Percentiles rank a stretch among this genome's conserved stretches.
phyloP scores from a whole-genome alignment of 2,329 filamentous ascomycete species.

The Nectriaceae sp. region DNA sequence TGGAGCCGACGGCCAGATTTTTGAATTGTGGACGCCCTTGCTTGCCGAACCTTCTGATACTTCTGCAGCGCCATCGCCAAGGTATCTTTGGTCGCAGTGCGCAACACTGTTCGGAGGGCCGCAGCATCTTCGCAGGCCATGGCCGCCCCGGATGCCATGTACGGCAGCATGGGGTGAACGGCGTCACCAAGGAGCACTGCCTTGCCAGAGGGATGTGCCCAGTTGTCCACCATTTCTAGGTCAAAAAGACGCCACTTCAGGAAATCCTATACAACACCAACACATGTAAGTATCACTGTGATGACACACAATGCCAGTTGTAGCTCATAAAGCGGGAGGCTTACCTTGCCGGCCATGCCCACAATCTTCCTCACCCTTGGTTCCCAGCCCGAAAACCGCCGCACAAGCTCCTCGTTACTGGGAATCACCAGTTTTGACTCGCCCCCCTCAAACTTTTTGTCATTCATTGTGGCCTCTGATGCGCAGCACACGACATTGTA shows the following conservation, averaged over 20 bases:
- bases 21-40: slow-evolving; percentile 20
- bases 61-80: slow-evolving; percentile 2
- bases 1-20: slow-evolving; percentile 42
- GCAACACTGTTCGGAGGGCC: background rate
- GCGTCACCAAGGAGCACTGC: slow-evolving; percentile 21
- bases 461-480: background rate
- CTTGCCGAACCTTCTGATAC: slow-evolving; percentile 14
- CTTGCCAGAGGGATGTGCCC: slow-evolving; percentile 42
- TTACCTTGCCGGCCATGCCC: slow-evolving; percentile 34
- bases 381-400: slow-evolving; percentile 39
- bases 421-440: background rate
- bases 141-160: slow-evolving; percentile 9
- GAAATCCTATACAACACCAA: no score
- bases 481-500: slow-evolving; percentile 64
- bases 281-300: no score
- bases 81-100: background rate
- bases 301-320: no score
- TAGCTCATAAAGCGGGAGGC: no score
- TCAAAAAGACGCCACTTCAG: slow-evolving; percentile 51
- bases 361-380: slow-evolving; percentile 36
- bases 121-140: slow-evolving; percentile 5
- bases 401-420: slow-evolving; percentile 34
- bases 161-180: slow-evolving; percentile 8
- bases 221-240: slow-evolving; percentile 39
- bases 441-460: background rate